Percentiles rank a stretch among this genome's conserved stretches.
Conservation (phyloP, 2,329 filamentous ascomycete species). For the Colletotrichum caudatum region DNA sequence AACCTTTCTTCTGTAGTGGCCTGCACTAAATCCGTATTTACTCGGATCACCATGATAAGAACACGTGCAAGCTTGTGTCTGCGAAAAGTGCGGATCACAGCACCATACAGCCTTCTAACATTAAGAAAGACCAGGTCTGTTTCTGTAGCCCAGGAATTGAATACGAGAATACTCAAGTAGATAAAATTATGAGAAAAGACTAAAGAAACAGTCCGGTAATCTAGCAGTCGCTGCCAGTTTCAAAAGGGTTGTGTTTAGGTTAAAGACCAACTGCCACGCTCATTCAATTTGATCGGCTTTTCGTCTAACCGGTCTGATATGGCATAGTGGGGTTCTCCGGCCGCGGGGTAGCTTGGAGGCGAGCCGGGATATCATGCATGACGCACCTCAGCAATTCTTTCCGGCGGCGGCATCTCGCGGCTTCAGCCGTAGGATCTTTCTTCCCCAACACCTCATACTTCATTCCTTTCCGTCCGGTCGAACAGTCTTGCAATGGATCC, state of each 20-base stretch:
- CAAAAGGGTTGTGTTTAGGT: no score
- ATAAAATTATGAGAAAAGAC: no score
- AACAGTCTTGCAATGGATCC: background rate
- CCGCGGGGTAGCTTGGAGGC: constrained; percentile 7
- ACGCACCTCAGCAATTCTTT: background rate
- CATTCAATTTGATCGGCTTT: background rate
- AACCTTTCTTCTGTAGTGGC: background rate
- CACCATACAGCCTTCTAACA: background rate
- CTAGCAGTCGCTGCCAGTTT: background rate
- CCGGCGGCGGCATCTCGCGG: background rate
- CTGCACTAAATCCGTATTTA: background rate
- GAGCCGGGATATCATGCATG: background rate
- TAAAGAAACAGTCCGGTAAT: no score
- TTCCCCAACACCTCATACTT: background rate
- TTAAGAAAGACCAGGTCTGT: background rate
- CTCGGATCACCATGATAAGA: background rate
- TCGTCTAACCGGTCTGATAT: background rate
- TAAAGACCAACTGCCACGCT: background rate
- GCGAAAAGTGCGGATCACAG: background rate
- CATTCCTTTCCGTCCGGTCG: no score
- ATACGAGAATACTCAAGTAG: background rate
- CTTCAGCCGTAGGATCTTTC: background rate
- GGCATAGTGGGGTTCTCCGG: background rate
- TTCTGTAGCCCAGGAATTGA: background rate
- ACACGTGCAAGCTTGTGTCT: background rate